Percentiles rank a stretch among this genome's conserved stretches.
Evolutionary conservation across 805 yeast species (phyloP).

Genomic region (Candida oleophila): DNA sequence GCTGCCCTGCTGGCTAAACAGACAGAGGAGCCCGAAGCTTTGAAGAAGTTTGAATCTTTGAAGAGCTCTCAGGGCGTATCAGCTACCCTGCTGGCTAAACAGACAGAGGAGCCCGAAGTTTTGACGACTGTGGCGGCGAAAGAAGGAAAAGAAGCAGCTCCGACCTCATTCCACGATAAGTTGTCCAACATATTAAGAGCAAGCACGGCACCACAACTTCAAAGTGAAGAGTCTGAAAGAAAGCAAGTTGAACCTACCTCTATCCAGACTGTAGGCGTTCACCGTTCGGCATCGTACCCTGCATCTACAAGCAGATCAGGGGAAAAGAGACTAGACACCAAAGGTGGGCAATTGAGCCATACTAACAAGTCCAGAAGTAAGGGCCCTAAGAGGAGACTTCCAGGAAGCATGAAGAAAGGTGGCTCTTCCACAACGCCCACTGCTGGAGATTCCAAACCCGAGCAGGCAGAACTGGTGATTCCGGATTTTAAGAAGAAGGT

Average conservation of each 20-base stretch:
- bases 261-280: background rate
- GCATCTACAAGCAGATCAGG: slow-evolving; percentile 16
- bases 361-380: slow-evolving; percentile 46
- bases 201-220: slow-evolving; percentile 22
- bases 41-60: slow-evolving; percentile 15
- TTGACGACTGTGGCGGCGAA: slow-evolving; percentile 10
- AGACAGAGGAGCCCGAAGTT: slow-evolving; percentile 22
- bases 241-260: too few species aligned
- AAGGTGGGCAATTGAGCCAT: slow-evolving; percentile 35
- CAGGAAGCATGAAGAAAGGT: slow-evolving; percentile 21
- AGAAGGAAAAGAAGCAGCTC: slow-evolving; percentile 9
- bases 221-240: background rate
- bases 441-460: background rate
- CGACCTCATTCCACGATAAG: slow-evolving; percentile 17
- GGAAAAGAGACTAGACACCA: slow-evolving; percentile 9
- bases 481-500: slow-evolving; percentile 8
- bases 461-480: slow-evolving; percentile 1
- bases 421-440: background rate
- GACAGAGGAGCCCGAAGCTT: slow-evolving; percentile 22
- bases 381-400: slow-evolving; percentile 53
- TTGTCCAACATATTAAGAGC: slow-evolving; percentile 29
- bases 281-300: slow-evolving; percentile 2
- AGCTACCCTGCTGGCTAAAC: too few species aligned
- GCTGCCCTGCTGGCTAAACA: too few species aligned
- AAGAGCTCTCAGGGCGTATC: slow-evolving; percentile 2